phyloP scores from a whole-genome alignment of 306 rosid species.

The Dicorynia guianensis region DNA sequence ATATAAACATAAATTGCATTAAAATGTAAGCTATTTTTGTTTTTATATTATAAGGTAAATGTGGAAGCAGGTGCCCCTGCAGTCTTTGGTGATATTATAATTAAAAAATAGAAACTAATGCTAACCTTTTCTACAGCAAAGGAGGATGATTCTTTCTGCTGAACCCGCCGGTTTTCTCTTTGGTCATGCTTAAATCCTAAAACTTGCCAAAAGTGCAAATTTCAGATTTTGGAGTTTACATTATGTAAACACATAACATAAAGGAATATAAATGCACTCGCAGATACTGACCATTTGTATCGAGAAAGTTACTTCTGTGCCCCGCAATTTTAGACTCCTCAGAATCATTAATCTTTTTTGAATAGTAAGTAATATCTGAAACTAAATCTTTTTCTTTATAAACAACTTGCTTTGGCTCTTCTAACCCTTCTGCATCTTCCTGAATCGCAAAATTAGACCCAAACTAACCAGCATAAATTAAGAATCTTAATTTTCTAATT shows the following conservation, averaged over 20 bases:
- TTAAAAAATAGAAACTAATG: conserved; percentile 6
- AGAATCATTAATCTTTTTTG: conserved; percentile 38
- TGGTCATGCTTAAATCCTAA: conserved; percentile 57
- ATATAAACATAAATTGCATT: neutral
- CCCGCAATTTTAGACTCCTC: conserved; percentile 51
- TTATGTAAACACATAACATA: conserved; percentile 27
- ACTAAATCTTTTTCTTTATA: conserved; percentile 62
- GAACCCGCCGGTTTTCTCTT: conserved; percentile 47
- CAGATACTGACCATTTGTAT: conserved; percentile 62
- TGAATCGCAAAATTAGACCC: conserved; percentile 35
- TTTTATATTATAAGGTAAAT: neutral
- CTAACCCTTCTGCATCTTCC: conserved; percentile 73
- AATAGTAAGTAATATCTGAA: conserved; percentile 38
- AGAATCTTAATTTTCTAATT: conserved; percentile 15
- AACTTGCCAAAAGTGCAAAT: conserved; percentile 38
- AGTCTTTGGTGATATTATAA: neutral
- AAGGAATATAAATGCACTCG: conserved; percentile 16
- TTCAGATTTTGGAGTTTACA: conserved; percentile 34
- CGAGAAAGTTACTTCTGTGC: conserved; percentile 38
- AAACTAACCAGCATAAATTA: conserved; percentile 13
- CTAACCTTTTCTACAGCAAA: conserved; percentile 64
- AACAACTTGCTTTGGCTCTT: conserved; percentile 80
- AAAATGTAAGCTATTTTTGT: no score
- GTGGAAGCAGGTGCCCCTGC: conserved; percentile 1
- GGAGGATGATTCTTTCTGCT: conserved; percentile 45